Percentiles rank a stretch among this genome's conserved stretches.
Evolutionary conservation across 495 filamentous ascomycete genomes (phyloP).

Genomic region (Penicillium egyptiacum): DNA sequence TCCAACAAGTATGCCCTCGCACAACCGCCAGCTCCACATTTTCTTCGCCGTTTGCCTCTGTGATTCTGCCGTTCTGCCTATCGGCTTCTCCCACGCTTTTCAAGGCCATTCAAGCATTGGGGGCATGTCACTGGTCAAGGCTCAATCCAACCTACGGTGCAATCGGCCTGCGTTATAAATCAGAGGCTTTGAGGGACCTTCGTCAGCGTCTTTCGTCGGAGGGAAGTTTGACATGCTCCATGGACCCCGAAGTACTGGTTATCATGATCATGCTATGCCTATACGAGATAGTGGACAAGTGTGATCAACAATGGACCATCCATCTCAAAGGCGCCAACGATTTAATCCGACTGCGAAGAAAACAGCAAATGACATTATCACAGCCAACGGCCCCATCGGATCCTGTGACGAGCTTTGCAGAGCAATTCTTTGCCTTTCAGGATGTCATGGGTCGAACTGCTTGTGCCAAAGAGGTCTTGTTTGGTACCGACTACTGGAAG

Average conservation of each 20-base stretch:
- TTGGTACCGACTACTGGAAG: constrained; percentile 46
- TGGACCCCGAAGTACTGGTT: constrained; percentile 41
- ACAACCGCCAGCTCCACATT: constrained; percentile 38
- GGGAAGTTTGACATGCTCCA: constrained; percentile 24
- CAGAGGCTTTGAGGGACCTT: constrained; percentile 40
- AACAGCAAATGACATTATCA: constrained; percentile 22
- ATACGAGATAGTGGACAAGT: constrained; percentile 49
- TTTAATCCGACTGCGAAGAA: constrained; percentile 39
- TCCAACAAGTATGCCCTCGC: constrained; percentile 45
- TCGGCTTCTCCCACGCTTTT: constrained; percentile 41
- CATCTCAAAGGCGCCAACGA: constrained; percentile 48
- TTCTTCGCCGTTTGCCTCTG: constrained; percentile 44
- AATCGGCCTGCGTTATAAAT: constrained; percentile 39
- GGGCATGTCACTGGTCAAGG: constrained; percentile 41
- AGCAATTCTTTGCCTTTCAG: constrained; percentile 50
- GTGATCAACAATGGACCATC: constrained; percentile 45
- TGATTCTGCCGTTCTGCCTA: constrained; percentile 41
- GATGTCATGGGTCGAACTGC: constrained; percentile 51
- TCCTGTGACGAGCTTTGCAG: constrained; percentile 38
- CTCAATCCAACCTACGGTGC: constrained; percentile 31
- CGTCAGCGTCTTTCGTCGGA: constrained; percentile 33
- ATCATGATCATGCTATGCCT: constrained; percentile 51
- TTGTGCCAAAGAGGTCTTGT: constrained; percentile 41
- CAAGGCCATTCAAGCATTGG: constrained; percentile 42
- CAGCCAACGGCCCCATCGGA: constrained; percentile 17